Conservation (phyloP, 495 filamentous ascomycete species). For the Haplographium delicatum region DNA sequence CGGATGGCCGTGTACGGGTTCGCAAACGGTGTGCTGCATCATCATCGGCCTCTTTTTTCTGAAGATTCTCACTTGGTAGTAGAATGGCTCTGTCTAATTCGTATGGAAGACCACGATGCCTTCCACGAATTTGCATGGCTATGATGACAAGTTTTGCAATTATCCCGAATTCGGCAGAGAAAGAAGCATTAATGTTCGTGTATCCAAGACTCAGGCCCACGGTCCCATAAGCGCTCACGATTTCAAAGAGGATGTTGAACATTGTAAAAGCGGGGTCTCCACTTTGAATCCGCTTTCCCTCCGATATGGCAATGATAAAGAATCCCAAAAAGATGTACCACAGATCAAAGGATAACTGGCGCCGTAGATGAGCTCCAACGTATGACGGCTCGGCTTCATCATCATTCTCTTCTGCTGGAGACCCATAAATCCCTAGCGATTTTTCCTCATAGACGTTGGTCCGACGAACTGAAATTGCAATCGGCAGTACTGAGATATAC, state of each 20-base stretch:
- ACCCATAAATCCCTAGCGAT: slow-evolving; percentile 73
- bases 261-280: slow-evolving; percentile 57
- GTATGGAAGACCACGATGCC: slow-evolving; percentile 89
- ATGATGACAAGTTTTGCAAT: slow-evolving; percentile 90
- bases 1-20: too few relatives aligned
- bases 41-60: slow-evolving; percentile 30
- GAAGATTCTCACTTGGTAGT: slow-evolving; percentile 70
- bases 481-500: slow-evolving; percentile 97
- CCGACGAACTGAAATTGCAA: slow-evolving; percentile 86
- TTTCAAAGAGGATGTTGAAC: slow-evolving; percentile 83
- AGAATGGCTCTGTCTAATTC: slow-evolving; percentile 86
- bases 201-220: slow-evolving; percentile 89
- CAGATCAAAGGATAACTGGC: slow-evolving; percentile 88
- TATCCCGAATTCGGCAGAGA: slow-evolving; percentile 71
- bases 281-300: slow-evolving; percentile 57
- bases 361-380: slow-evolving; percentile 79
- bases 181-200: slow-evolving; percentile 64
- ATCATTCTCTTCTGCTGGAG: slow-evolving; percentile 41
- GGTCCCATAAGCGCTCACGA: slow-evolving; percentile 89
- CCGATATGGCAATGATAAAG: slow-evolving; percentile 82
- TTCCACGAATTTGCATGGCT: slow-evolving; percentile 87
- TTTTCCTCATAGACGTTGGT: slow-evolving; percentile 98
- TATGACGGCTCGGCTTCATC: slow-evolving; percentile 62
- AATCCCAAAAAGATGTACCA: slow-evolving; percentile 90
- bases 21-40: slow-evolving; percentile 2